Evolutionary conservation across 23 red algal genomes (phyloP), one percentile per base, ranked within the genome.

Genomic region (Agarophyton chilense): DNA sequence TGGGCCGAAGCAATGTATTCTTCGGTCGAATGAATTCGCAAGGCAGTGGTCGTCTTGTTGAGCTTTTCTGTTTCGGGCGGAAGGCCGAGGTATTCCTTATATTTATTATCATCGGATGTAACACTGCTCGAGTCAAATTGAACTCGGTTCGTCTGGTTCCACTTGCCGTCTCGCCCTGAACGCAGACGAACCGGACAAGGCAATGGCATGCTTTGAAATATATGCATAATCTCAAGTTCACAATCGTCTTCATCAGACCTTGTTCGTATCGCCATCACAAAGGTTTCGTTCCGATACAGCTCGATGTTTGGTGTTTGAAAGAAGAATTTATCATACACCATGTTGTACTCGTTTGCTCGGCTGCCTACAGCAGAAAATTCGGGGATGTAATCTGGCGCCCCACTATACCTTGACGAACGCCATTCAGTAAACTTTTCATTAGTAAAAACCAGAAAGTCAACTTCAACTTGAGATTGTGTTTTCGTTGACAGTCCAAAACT

Each of bases 281-380:
- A 70, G 1, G 10, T 41, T 70, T 70, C 64, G 10, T 70, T 70
- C 18, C 38, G 2, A 17, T 26, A 26, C 32, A 70, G 34, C 34
- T 70, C 64, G 16, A 70, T 70, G 64, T 70, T 70, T 41, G 34
- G 34, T 0, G 64, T 40, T 42, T 70, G 64, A 26, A 70, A 70
- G 34, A 42, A 70, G 13, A 70, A 70, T 8, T 36, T 70, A 41
- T 70, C 64, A 42, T 70, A 70, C 9, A 42, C 64, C 64, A 70
- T 70, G 34, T 70, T 70, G 38, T 70, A 70, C 32, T 70, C 64
- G 34, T 70, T 70, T 70, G 64, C 64, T 22, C 64, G 64, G 9
- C 40, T 70, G 36, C 64, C 34, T 40, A 70, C 34, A 13, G 64
- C 64, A 1, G 64, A 70, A 42, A 70, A 70, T 33, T 36, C 64